phyloP scores from a whole-genome alignment of 2,329 filamentous ascomycete species.

The Periconia macrospinosa region DNA sequence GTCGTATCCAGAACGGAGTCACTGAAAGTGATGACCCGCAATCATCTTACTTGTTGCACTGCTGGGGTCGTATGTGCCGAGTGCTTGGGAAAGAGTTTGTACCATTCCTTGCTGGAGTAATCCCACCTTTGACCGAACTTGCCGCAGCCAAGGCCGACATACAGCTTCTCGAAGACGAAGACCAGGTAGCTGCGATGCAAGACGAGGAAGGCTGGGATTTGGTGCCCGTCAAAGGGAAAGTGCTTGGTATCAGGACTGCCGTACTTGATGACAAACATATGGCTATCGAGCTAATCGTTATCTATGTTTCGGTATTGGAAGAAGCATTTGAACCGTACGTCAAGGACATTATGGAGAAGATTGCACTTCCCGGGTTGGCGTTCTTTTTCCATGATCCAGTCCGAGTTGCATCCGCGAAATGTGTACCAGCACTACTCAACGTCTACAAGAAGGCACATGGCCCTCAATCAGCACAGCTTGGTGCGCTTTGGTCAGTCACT shows the following conservation, averaged over 20 bases:
- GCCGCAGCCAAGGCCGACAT: slow-evolving; percentile 97
- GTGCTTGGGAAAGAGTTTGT: slow-evolving; percentile 89
- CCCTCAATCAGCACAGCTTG: slow-evolving; percentile 74
- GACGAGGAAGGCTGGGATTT: slow-evolving; percentile 98
- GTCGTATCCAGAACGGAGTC: slow-evolving; percentile 77
- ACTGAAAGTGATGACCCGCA: slow-evolving; percentile 93
- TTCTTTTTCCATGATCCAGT: slow-evolving; percentile 99
- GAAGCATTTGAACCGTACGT: slow-evolving; percentile 90
- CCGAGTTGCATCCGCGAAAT: slow-evolving; percentile 89
- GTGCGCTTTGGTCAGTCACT: slow-evolving; percentile 80
- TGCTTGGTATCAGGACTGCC: slow-evolving; percentile 97
- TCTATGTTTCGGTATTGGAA: slow-evolving; percentile 96
- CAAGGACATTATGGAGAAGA: slow-evolving; percentile 91
- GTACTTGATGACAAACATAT: slow-evolving; percentile 98
- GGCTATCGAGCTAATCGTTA: slow-evolving; percentile 97
- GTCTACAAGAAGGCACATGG: slow-evolving; percentile 94
- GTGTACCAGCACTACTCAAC: slow-evolving; percentile 89
- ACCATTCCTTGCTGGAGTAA: slow-evolving; percentile 88
- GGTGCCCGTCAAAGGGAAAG: slow-evolving; percentile 94
- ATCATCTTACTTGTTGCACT: slow-evolving; percentile 95
- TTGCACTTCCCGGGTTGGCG: slow-evolving; percentile 86
- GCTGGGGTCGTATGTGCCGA: slow-evolving; percentile 98
- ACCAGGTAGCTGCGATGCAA: slow-evolving; percentile 88
- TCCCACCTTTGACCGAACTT: slow-evolving; percentile 88
- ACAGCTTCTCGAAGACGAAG: slow-evolving; percentile 91